Evolutionary conservation across 305 asterid genomes (phyloP).

Genomic region (Fraxinus sp.): DNA sequence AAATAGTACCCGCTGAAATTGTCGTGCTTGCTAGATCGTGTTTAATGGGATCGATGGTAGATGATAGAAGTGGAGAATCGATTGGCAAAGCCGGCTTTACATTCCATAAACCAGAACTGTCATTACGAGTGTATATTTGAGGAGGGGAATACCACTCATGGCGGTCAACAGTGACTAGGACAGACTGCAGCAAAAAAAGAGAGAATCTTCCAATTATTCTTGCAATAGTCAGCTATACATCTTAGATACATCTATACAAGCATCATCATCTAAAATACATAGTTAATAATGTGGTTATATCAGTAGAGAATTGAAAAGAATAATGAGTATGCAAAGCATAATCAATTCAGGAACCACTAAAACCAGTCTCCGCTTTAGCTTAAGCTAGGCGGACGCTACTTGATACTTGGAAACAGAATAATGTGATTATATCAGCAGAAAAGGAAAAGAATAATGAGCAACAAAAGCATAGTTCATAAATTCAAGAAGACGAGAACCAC

Average conservation of each 20-base stretch:
- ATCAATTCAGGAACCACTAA: neutral
- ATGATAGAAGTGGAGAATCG: conserved; percentile 53
- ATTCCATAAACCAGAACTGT: conserved; percentile 82
- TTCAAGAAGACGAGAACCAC: neutral
- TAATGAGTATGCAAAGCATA: conserved; percentile 1
- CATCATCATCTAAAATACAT: neutral
- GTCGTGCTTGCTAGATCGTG: conserved; percentile 42
- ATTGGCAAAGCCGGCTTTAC: conserved; percentile 67
- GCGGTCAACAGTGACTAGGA: conserved; percentile 92
- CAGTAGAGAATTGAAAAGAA: conserved; percentile 1
- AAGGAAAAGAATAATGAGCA: neutral
- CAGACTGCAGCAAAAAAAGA: conserved; percentile 70
- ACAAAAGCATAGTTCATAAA: conserved; percentile 7
- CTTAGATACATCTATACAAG: neutral
- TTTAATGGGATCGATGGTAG: conserved; percentile 38
- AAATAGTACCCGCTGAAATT: conserved; percentile 47
- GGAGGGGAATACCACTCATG: conserved; percentile 99
- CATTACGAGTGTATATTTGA: conserved; percentile 82
- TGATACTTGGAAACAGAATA: neutral
- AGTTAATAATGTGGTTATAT: neutral
- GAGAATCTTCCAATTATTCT: conserved; percentile 7
- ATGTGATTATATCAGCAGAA: neutral
- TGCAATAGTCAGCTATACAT: neutral
- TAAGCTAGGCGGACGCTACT: neutral
- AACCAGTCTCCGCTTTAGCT: neutral